phyloP scores from a whole-genome alignment of 495 filamentous ascomycete species.

The Xylaria acuta region DNA sequence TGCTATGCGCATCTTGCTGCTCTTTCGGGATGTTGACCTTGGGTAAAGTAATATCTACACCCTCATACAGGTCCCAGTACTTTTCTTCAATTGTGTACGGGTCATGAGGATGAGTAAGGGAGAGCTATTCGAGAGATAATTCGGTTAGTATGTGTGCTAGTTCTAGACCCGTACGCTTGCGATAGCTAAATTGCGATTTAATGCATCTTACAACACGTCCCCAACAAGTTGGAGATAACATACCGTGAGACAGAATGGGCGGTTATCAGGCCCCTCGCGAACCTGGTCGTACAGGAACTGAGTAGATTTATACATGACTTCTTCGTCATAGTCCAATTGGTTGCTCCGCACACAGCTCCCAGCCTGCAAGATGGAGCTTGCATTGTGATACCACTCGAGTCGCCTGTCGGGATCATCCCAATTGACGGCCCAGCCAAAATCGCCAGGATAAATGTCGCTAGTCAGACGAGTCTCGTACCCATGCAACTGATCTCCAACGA shows the following conservation, averaged over 20 bases:
- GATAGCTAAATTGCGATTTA: not conserved
- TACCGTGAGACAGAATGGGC: slow-evolving; percentile 83
- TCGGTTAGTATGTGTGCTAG: slow-evolving; percentile 12
- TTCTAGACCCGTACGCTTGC: not conserved
- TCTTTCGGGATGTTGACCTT: slow-evolving; percentile 75
- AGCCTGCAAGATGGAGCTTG: slow-evolving; percentile 84
- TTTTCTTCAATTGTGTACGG: slow-evolving; percentile 88
- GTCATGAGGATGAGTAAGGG: slow-evolving; percentile 90
- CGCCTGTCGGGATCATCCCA: slow-evolving; percentile 87
- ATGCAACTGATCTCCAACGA: slow-evolving; percentile 90
- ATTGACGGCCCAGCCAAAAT: slow-evolving; percentile 88
- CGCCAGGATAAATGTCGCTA: slow-evolving; percentile 90
- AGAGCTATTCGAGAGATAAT: slow-evolving; percentile 55
- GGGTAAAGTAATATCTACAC: slow-evolving; percentile 81
- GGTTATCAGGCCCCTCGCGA: slow-evolving; percentile 66
- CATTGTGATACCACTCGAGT: slow-evolving; percentile 92
- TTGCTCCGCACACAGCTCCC: slow-evolving; percentile 84
- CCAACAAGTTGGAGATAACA: not conserved
- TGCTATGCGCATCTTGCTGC: slow-evolving; percentile 81
- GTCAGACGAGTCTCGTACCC: slow-evolving; percentile 88
- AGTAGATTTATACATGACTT: slow-evolving; percentile 83
- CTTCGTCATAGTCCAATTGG: slow-evolving; percentile 93
- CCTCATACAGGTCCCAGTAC: slow-evolving; percentile 88
- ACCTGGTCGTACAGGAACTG: slow-evolving; percentile 87
- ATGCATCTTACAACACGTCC: not conserved